Base-by-base conservation (phyloP, 2,329 filamentous ascomycete genomes). In the Epichloe bromicola region DNA sequence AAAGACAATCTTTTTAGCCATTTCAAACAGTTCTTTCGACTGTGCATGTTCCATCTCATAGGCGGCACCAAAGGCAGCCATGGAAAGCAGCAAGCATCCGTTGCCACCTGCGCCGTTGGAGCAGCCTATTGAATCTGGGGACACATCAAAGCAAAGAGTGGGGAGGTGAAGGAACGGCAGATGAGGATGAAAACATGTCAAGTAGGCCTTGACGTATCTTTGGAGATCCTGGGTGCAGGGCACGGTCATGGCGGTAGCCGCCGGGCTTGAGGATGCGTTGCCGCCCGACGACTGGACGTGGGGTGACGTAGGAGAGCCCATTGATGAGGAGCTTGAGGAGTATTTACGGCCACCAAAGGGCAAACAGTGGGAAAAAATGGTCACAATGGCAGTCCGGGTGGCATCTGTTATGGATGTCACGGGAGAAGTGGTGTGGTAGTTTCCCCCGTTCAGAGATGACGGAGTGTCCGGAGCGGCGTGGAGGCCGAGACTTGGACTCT, bases 1-100 rank as follows among this genome's bases (percentile, higher is more conserved):
- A 56, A 91, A 84, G 52, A 97, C 94, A 84, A 95, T 88, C 69
- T 89, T 94, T 73, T 96, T 96, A 46, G 90, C 87, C 63, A 89
- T 85, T 58, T 95, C 88, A 61, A 96, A 96, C 7, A 98, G 70
- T 45, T 94, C 86, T 64, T 85, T 86, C 23, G 90, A 94, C 51
- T 85, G 79, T 30, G 76, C 74, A 53, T 83, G 80, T 53, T 97
- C 90, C 62, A 84, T 80, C 69, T 96, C 91, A 68, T 95, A 96
- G 39, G 96, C 73, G 37, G 87, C 85, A 20, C 86, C 87, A 58
- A 76, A 72, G n/a, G 87, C 85, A 33, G 86, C 84, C 79, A 91
- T 90, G 17, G 85, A 86, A 37, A 93, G 74, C 52, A 91, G 82
- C 54, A 93, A 74, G 65, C 91, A 96, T 49, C 88, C 89, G 53